Evolutionary conservation across 2,329 filamentous ascomycete genomes (phyloP).

Genomic region (Pseudomassariella vexata): DNA sequence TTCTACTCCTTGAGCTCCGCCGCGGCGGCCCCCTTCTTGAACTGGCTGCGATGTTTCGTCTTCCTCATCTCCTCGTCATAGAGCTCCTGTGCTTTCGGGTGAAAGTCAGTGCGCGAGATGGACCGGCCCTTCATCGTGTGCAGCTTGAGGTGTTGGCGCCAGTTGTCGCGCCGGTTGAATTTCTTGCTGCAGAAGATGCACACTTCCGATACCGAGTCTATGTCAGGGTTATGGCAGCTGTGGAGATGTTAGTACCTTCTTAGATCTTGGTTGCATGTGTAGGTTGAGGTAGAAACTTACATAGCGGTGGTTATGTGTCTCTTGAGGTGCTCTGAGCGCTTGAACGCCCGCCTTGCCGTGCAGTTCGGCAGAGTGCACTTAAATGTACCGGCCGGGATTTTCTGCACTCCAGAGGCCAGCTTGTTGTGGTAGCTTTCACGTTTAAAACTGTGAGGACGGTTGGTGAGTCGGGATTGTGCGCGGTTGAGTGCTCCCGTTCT

Average conservation of each 20-base stretch:
- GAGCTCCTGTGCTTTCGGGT: slow-evolving; percentile 17
- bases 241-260: no score
- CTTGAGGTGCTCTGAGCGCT: slow-evolving; percentile 50
- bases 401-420: slow-evolving; percentile 13
- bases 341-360: slow-evolving; percentile 35
- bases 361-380: slow-evolving; percentile 41
- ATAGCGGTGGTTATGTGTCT: slow-evolving; percentile 46
- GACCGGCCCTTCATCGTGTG: slow-evolving; percentile 25
- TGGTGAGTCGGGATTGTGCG: no score
- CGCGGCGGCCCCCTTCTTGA: slow-evolving; percentile 12
- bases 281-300: no score
- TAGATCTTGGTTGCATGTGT: no score
- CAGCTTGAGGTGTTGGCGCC: slow-evolving; percentile 29
- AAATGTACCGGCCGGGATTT: slow-evolving; percentile 21
- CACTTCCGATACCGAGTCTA: no score
- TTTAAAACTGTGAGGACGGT: no score
- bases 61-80: slow-evolving; percentile 16
- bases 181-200: slow-evolving; percentile 19
- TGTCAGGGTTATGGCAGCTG: no score
- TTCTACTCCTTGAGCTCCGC: neutral
- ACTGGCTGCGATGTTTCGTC: slow-evolving; percentile 17
- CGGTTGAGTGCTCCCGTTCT: slow-evolving; percentile 38
- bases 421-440: slow-evolving; percentile 10
- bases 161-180: slow-evolving; percentile 34
- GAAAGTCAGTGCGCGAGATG: slow-evolving; percentile 25